Percentiles rank a stretch among this genome's conserved stretches.
phyloP scores from a whole-genome alignment of 2,329 filamentous ascomycete species.

The Cordyceps militaris region DNA sequence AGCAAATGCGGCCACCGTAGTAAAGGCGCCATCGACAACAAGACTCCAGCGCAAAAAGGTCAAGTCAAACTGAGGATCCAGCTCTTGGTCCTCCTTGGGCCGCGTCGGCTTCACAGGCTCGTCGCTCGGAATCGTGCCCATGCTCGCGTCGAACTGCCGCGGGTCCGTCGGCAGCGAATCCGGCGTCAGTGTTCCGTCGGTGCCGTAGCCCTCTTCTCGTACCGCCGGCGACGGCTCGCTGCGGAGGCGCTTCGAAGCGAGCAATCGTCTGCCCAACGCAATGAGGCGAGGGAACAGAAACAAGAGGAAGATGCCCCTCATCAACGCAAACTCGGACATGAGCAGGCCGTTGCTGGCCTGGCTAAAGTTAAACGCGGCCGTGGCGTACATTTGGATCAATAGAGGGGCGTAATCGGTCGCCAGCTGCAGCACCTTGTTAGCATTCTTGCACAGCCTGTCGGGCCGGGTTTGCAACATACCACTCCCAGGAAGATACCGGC shows the following conservation, averaged over 20 bases:
- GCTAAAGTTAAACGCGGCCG: slow-evolving; percentile 45
- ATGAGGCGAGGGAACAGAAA: slow-evolving; percentile 49
- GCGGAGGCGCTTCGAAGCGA: slow-evolving; percentile 6
- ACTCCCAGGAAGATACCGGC: slow-evolving; percentile 61
- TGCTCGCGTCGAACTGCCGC: slow-evolving; percentile 34
- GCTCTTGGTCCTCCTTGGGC: slow-evolving; percentile 27
- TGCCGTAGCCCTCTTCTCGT: slow-evolving; percentile 2
- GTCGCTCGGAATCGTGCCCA: slow-evolving; percentile 27
- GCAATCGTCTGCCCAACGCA: slow-evolving; percentile 29
- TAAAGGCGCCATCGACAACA: slow-evolving; percentile 57
- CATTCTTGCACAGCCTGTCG: too few relatives aligned
- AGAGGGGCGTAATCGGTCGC: slow-evolving; percentile 62
- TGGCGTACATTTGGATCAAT: slow-evolving; percentile 54
- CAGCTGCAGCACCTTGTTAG: slow-evolving; percentile 29
- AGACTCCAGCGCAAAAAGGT: slow-evolving; percentile 61
- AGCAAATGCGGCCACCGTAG: slow-evolving; percentile 55
- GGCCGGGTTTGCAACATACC: slow-evolving; percentile 27
- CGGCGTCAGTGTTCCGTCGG: slow-evolving; percentile 13
- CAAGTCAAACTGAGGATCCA: slow-evolving; percentile 55
- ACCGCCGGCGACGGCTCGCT: not conserved
- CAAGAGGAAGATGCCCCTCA: slow-evolving; percentile 49
- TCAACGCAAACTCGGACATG: slow-evolving; percentile 48
- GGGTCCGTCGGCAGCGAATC: slow-evolving; percentile 29
- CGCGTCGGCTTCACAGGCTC: slow-evolving; percentile 35
- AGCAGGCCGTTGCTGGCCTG: slow-evolving; percentile 51